Evolutionary conservation across 495 filamentous ascomycete species (phyloP), one percentile per base, ranked within the genome.

Genomic region (Aspergillus saccharolyticus): DNA sequence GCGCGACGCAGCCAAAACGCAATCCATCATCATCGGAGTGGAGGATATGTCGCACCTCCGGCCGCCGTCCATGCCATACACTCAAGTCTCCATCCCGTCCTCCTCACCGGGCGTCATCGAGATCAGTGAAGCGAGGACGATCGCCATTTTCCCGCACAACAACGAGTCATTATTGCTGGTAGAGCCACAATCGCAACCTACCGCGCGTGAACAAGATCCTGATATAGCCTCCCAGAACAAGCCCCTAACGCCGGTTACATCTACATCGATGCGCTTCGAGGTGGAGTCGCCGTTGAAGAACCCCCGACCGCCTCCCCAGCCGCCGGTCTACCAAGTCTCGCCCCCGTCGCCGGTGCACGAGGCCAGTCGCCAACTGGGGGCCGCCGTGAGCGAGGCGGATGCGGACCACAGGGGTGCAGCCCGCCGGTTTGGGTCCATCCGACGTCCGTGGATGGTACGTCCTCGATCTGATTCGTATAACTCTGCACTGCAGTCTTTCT

Each of bases 81-180:
- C 77, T 1, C 73, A 73, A 8, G 69, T 70, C 52, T 82, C 79
- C 16, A 70, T 82, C 44, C 73, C 74, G 7, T 80, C 79, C 0
- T 78, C 73, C 15, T 80, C 78, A 7, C 78, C 78, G 0, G 78
- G 78, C 1, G 73, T 74, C 0, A 62, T 81, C n/a, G 79, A 82
- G 54, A 76, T 82, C 44, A 76, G 83, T 46, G 90, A 96, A 72
- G 91, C 91, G 14, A 85, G 85, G 57, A 89, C 89, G 17, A 84
- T 96, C 46, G 86, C 83, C 56, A 86, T 96, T 33, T 94, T 87
- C 65, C 85, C 90, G 2, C 91, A 96, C 67, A 89, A 91, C 66
- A 96, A 96, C 60, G 84, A 85, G 57, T 93, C 89, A 3, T 76
- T 90, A 12, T 72, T 94, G 46, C 72, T 95, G 54, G 85, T 96